These are phyloP conservation scores for Luzula sylvatica DNA, from an alignment of 176 grass and related monocot genomes.

Conservation along the genomic window DNA sequence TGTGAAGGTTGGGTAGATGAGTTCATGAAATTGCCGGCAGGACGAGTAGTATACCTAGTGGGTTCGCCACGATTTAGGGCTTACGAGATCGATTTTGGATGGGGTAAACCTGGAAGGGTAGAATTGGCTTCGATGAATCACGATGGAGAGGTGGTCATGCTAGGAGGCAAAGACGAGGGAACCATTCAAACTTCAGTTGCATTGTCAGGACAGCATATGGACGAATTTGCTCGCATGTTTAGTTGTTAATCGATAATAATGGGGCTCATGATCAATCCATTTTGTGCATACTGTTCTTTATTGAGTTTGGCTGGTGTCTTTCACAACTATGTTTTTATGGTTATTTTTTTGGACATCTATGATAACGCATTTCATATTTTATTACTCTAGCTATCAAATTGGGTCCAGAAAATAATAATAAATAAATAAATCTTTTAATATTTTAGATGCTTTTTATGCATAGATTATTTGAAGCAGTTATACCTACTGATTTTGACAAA, in stretches of 20 bases:
- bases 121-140: not conserved
- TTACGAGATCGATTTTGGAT: constrained; percentile 7
- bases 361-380: too few relatives aligned
- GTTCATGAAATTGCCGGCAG: not conserved
- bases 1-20: constrained; percentile 4
- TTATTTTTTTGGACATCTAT: too few relatives aligned
- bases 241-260: not conserved
- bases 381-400: too few relatives aligned
- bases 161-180: constrained; percentile 3
- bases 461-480: too few relatives aligned
- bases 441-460: too few relatives aligned
- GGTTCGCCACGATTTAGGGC: constrained; percentile 1
- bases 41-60: not conserved
- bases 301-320: too few relatives aligned
- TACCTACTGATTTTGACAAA: too few relatives aligned
- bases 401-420: too few relatives aligned
- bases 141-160: constrained; percentile 11
- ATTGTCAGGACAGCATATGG: not conserved
- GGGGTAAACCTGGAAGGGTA: constrained; percentile 5
- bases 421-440: too few relatives aligned
- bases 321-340: too few relatives aligned
- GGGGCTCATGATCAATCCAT: too few relatives aligned
- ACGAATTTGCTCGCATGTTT: constrained; percentile 2
- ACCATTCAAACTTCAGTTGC: not conserved
- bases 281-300: too few relatives aligned